Base-by-base conservation (phyloP, 1,139 yeast genomes). In the Geotrichum fermentans region DNA sequence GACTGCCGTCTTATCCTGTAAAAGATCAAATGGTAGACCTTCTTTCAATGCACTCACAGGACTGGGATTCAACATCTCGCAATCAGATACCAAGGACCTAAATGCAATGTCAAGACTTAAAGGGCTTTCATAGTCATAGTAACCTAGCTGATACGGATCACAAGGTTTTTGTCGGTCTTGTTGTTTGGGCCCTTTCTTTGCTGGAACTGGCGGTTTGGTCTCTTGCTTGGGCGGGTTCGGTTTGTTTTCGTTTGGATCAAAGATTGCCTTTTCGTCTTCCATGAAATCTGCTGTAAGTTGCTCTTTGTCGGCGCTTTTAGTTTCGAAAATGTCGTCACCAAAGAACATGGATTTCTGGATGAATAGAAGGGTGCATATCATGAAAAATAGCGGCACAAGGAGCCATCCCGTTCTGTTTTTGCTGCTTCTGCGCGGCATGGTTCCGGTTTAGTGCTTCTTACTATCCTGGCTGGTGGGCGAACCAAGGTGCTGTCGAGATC, bases 101-200 rank as follows among this genome's bases (percentile, higher is more conserved):
- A 43, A 52, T 17, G 32, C 28, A 8, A 49, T 28, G 30, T 39
- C 26, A 44, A 39, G 36, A 40, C 22, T 34, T 32, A 26, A 36
- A n/a, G 35, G 40, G 36, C n/a, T 26, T 21, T 22, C 22, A 30
- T 43, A 50, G 37, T 40, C 39, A 20, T 41, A 52, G 44, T 47
- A 52, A 2, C 56, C 56, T 11, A 49, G 52, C 1, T 34, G 42
- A 20, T 45, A 53, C 8, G 53, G 52, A 40, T 53, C 53, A 24
- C 56, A 53, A 20, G 10, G 22, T 16, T 24, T 14, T 16, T 35
- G 26, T 28, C 38, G 30, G 2, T 20, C n/a, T n/a, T n/a, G n/a
- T 28, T 22, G 11, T 16, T 32, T 41, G 8, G 10, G 4, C 30
- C 20, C 35, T 26, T 14, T 21, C 14, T 4, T 33, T 41, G 21